phyloP scores from a whole-genome alignment of 306 rosid species.

The Sindora glabra region DNA sequence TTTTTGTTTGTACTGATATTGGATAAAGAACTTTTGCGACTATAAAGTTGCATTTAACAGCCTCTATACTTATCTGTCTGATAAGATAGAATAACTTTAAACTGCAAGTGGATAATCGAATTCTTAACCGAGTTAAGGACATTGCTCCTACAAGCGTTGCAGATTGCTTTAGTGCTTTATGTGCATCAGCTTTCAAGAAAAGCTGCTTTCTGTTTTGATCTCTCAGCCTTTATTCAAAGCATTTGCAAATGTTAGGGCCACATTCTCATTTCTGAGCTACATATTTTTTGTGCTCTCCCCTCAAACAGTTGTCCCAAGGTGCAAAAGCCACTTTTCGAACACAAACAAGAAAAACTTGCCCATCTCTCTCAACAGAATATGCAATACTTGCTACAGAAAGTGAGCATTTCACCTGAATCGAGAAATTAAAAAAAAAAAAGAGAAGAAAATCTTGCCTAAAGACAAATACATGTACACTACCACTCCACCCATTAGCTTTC shows the following conservation, averaged over 20 bases:
- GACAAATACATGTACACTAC: neutral
- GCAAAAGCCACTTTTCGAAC: neutral
- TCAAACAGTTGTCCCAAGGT: neutral
- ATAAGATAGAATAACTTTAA: too few species aligned
- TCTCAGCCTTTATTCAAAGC: neutral
- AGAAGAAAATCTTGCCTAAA: neutral
- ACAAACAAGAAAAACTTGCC: neutral
- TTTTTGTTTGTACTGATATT: too few species aligned
- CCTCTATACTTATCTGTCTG: too few species aligned
- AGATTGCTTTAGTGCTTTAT: neutral
- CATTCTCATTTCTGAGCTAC: neutral
- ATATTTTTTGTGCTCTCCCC: neutral
- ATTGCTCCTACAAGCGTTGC: neutral
- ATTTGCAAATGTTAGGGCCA: neutral
- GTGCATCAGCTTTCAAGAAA: slow-evolving; percentile 14
- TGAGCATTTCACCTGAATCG: neutral
- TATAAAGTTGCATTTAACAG: too few species aligned
- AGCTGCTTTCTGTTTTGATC: slow-evolving; percentile 12
- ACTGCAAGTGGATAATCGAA: too few species aligned
- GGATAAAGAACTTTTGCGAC: too few species aligned
- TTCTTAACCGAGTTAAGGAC: too few species aligned
- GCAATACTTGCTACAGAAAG: slow-evolving; percentile 3
- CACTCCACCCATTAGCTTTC: slow-evolving; percentile 1
- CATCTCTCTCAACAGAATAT: neutral
- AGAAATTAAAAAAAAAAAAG: neutral